Conservation (phyloP, 2,329 filamentous ascomycete genomes). For the Pseudopithomyces chartarum region DNA sequence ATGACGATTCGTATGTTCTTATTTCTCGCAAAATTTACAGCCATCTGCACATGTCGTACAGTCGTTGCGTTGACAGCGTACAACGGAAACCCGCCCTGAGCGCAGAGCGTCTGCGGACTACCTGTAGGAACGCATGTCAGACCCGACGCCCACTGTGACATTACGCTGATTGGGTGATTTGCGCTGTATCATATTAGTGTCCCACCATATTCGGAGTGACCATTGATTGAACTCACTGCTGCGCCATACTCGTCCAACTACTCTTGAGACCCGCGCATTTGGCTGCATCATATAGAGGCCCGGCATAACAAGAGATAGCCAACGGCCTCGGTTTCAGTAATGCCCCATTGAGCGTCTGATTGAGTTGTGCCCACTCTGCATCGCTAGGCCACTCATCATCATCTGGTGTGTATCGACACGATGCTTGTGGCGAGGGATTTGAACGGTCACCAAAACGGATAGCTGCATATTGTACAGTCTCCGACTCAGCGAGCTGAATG, state of each 20-base stretch:
- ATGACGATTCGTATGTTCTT: slow-evolving; percentile 24
- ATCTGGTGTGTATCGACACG: slow-evolving; percentile 25
- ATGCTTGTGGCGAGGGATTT: background rate
- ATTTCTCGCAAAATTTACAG: slow-evolving; percentile 27
- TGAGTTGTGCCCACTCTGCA: slow-evolving; percentile 26
- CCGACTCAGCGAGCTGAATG: slow-evolving; percentile 25
- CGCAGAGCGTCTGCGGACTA: slow-evolving; percentile 27
- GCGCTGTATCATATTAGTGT: slow-evolving; percentile 15
- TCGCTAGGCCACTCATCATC: slow-evolving; percentile 29
- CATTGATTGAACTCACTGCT: slow-evolving; percentile 23
- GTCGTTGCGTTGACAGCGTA: slow-evolving; percentile 32
- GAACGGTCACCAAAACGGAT: slow-evolving; percentile 19
- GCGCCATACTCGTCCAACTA: slow-evolving; percentile 20
- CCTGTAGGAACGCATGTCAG: slow-evolving; percentile 46
- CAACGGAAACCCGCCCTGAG: slow-evolving; percentile 29
- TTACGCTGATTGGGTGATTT: slow-evolving; percentile 26
- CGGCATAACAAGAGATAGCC: slow-evolving; percentile 27
- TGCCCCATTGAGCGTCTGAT: slow-evolving; percentile 26
- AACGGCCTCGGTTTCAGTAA: slow-evolving; percentile 29
- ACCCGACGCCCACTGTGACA: slow-evolving; percentile 31
- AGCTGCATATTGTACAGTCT: slow-evolving; percentile 19
- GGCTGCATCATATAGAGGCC: slow-evolving; percentile 20
- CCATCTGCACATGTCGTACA: slow-evolving; percentile 29
- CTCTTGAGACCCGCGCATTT: slow-evolving; percentile 22
- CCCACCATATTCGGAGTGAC: background rate